Base-by-base conservation (phyloP, 352 stramenopile species). In the Globisporangium carolinianum region DNA sequence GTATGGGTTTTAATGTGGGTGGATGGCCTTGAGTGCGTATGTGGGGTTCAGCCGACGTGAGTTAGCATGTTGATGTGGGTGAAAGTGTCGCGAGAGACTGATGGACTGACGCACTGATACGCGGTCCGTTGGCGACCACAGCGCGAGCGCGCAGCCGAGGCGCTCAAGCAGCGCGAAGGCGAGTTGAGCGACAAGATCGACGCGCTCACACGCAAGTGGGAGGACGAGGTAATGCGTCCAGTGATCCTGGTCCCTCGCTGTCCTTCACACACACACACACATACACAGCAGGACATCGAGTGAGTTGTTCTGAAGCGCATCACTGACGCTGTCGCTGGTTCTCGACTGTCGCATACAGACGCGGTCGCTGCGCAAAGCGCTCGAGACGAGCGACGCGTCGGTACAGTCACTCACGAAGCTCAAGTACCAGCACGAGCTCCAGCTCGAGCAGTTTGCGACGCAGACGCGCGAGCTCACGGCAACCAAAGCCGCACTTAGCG, bases 381-480 rank as follows among this genome's bases (percentile, higher is more conserved):
- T 76, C 1, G 74, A 87, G 15, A 61, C 72, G 14, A 87, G 69
- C 35, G 77, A 93, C 14, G 55, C 58, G 5, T 62, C 74, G 45
- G 62, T 82, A 24, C 83, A 93, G n/a, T 53, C 59, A 8, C 55
- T 95, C 14, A 75, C 64, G 7, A 91, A 91, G 55, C 60, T 71
- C 32, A 91, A 92, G 36, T 93, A 92, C 55, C 79, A 91, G 62
- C 61, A 91, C 38, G 81, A 93, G 57, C 61, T 91, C 43, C 73
- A 86, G 62, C 83, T 92, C 53, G 78, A 87, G 50, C 79, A 91
- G 56, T 57, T 95, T 10, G 76, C 68, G 9, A 65, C 58, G 3
- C 83, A 91, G 53, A 75, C 77, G 12, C 72, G 82, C 38, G 76
- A 92, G 47, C 66, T 91, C 5, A 68, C 57, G 15, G 72, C 73